Percentiles rank a stretch among this genome's conserved stretches.
Conservation (phyloP, 1,284 basidiomycete species). For the Ganoderma sinense region DNA sequence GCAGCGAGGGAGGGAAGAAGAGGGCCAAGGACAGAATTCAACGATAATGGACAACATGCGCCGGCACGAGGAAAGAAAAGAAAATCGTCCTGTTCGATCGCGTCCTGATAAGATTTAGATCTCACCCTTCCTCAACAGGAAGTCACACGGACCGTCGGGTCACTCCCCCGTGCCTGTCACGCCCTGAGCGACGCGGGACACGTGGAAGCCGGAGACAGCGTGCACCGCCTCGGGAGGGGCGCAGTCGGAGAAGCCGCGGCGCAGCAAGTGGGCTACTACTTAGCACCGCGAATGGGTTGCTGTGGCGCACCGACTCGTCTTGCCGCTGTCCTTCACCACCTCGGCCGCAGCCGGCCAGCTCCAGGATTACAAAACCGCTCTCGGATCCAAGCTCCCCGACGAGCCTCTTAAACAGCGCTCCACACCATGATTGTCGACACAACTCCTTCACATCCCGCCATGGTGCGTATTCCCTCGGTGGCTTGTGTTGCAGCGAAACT, state of each 20-base stretch:
- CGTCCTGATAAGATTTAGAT: slow-evolving; percentile 7
- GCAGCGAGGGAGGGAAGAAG: neutral
- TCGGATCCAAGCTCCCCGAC: slow-evolving; percentile 2
- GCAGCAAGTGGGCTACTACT: neutral
- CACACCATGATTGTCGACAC: slow-evolving; percentile 33
- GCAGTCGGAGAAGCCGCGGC: neutral
- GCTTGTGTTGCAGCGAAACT: neutral
- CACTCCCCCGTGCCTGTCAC: slow-evolving; percentile 1
- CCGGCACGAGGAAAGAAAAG: neutral
- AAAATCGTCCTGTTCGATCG: slow-evolving; percentile 10
- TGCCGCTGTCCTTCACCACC: slow-evolving; percentile 1
- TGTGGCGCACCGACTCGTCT: neutral
- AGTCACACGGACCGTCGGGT: neutral
- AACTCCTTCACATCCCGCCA: slow-evolving; percentile 27
- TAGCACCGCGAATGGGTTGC: neutral
- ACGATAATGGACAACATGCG: neutral
- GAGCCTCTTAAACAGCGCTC: slow-evolving; percentile 19
- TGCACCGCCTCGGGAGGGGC: neutral
- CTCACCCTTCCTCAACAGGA: neutral
- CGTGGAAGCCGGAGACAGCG: neutral
- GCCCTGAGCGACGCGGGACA: neutral
- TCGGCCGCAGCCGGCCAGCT: slow-evolving; percentile 15
- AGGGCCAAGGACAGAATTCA: neutral
- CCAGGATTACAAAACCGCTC: slow-evolving; percentile 20
- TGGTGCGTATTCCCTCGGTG: slow-evolving; percentile 30